A percentile compares a stretch with the other conserved stretches of the same genome.
phyloP scores from a whole-genome alignment of 345 rosid species.

The Syzygium oleosum region DNA sequence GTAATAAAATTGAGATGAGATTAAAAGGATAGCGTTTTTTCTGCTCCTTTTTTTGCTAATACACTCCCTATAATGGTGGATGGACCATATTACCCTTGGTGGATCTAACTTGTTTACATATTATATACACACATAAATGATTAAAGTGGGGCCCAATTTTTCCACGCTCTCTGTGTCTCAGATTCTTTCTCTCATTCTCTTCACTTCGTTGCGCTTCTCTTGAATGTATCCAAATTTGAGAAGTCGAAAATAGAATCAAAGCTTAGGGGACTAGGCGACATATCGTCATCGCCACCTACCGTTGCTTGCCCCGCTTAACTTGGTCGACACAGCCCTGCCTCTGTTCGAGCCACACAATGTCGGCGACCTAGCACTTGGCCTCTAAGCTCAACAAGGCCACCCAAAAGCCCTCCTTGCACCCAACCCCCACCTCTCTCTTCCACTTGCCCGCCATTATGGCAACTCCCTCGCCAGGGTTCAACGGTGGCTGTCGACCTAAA shows the following conservation, averaged over 20 bases:
- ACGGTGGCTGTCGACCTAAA: rapidly evolving
- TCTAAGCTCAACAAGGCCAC: background rate
- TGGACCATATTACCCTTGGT: background rate
- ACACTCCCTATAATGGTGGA: too few relatives aligned
- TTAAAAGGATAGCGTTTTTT: too few relatives aligned
- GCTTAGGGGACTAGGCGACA: background rate
- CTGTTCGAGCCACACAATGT: background rate
- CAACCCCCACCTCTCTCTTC: background rate
- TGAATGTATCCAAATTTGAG: background rate
- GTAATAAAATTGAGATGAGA: too few relatives aligned
- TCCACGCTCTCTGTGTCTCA: background rate
- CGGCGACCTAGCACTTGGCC: background rate
- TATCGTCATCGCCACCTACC: background rate
- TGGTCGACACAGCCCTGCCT: background rate
- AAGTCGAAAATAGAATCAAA: too few relatives aligned
- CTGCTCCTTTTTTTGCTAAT: background rate
- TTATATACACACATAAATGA: background rate
- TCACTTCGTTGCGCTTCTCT: background rate
- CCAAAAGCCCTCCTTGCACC: background rate
- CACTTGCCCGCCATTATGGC: too few relatives aligned
- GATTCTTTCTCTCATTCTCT: too few relatives aligned
- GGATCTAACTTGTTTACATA: rapidly evolving
- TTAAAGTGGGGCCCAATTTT: background rate
- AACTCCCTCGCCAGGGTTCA: rapidly evolving
- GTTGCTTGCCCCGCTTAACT: background rate